Conservation (phyloP, 441 rosid species). For the Eruca vesicaria region DNA sequence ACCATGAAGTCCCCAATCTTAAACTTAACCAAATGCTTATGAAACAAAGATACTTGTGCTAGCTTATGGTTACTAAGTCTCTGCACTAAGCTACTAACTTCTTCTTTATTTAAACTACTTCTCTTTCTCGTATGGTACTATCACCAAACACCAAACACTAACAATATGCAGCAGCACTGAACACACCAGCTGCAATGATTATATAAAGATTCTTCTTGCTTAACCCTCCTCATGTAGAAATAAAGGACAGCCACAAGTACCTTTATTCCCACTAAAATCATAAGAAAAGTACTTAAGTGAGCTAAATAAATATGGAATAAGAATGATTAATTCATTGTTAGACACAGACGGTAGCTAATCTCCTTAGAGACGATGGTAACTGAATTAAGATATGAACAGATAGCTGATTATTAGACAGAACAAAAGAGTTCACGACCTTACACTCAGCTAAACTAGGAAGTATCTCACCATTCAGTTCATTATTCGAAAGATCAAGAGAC, state of each 20-base stretch:
- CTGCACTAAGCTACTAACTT: conserved; percentile 52
- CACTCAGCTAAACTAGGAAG: conserved; percentile 61
- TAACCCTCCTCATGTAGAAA: conserved; percentile 66
- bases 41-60: conserved; percentile 72
- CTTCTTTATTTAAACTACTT: conserved; percentile 43
- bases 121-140: conserved; percentile 52
- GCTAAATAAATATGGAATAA: conserved; percentile 52
- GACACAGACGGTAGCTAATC: conserved; percentile 63
- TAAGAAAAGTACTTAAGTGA: conserved; percentile 29
- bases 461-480: conserved; percentile 56
- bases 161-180: conserved; percentile 81
- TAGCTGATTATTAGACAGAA: conserved; percentile 54
- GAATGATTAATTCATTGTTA: conserved; percentile 60
- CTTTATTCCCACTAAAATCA: conserved; percentile 59
- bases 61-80: conserved; percentile 60
- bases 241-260: conserved; percentile 73
- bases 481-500: conserved; percentile 65
- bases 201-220: conserved; percentile 77
- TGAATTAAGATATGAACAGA: conserved; percentile 66
- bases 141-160: conserved; percentile 90
- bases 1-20: conserved; percentile 77
- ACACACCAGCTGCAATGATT: conserved; percentile 81
- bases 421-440: conserved; percentile 49
- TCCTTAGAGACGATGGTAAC: conserved; percentile 43
- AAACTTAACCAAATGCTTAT: conserved; percentile 81